These are phyloP conservation scores for Solanum aculeatissimum DNA, from an alignment of 305 asterid genomes.

Conservation along the genomic window DNA sequence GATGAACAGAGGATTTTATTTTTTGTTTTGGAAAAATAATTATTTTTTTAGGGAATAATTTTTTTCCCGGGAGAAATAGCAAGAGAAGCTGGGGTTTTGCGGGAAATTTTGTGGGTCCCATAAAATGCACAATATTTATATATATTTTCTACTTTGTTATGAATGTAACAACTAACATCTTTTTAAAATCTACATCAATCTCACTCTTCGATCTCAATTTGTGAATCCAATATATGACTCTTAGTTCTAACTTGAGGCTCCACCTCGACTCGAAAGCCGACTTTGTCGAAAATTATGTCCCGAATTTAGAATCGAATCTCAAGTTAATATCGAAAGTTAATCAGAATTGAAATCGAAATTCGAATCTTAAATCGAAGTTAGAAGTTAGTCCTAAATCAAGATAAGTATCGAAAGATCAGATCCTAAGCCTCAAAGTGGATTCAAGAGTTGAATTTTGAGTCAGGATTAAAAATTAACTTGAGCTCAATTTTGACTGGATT, in stretches of 20 bases:
- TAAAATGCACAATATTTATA: not conserved
- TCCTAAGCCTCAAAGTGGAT: not conserved
- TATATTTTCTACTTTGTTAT: not conserved
- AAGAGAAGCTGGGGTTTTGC: not conserved
- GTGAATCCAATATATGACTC: too few species aligned
- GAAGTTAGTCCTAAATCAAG: not conserved
- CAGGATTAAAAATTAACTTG: not conserved
- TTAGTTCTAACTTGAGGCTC: not conserved
- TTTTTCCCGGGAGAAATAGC: not conserved
- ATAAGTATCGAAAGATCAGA: not conserved
- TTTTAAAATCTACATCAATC: not conserved
- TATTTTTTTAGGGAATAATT: not conserved
- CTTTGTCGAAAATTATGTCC: rapidly evolving
- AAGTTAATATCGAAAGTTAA: too few species aligned
- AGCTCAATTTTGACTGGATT: not conserved
- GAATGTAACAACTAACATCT: not conserved
- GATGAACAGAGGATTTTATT: not conserved
- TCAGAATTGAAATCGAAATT: not conserved
- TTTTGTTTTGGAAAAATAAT: not conserved
- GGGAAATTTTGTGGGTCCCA: not conserved
- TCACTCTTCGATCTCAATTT: too few species aligned
- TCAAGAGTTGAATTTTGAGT: not conserved
- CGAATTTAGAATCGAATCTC: not conserved
- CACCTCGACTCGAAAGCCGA: not conserved
- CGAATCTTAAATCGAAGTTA: not conserved